phyloP scores from a whole-genome alignment of 176 grass and related monocot species.

The Zea mays region DNA sequence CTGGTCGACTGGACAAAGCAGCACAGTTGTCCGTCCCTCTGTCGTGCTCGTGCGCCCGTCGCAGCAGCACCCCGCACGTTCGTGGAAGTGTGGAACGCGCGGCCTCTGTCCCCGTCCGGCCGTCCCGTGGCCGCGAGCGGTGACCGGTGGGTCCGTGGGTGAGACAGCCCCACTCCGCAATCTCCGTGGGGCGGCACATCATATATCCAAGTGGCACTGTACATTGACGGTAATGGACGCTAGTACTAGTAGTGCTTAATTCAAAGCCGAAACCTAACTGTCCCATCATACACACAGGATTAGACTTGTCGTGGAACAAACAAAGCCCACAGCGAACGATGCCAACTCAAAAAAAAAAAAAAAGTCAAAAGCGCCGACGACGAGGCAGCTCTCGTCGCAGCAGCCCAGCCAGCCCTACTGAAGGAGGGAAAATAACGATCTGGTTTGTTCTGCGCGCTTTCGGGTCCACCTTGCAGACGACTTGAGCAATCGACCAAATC shows the following conservation, averaged over 20 bases:
- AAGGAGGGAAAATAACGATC: not conserved
- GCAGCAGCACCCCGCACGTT: not conserved
- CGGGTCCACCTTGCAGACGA: slow-evolving; percentile 8
- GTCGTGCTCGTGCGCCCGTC: not conserved
- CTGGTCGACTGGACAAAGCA: not conserved
- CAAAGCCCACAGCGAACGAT: not conserved
- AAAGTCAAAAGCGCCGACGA: not conserved
- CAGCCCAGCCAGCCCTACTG: too few species aligned
- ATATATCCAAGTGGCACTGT: not conserved
- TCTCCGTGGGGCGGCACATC: not conserved
- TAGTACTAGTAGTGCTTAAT: not conserved
- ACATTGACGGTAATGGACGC: not conserved
- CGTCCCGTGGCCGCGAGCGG: not conserved
- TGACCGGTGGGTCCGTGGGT: not conserved
- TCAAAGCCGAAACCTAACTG: not conserved
- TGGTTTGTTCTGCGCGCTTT: not conserved
- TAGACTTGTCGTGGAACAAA: not conserved
- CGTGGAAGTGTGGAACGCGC: slow-evolving; percentile 28
- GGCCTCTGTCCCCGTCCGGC: not conserved
- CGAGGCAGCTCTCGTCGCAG: not conserved
- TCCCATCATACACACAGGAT: not conserved
- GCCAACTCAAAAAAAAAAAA: not conserved
- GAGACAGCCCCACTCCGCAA: not conserved
- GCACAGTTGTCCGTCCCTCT: not conserved
- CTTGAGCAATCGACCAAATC: slow-evolving; percentile 40